Evolutionary conservation across 2,329 filamentous ascomycete species (phyloP).

Genomic region (Colletotrichum sp.): DNA sequence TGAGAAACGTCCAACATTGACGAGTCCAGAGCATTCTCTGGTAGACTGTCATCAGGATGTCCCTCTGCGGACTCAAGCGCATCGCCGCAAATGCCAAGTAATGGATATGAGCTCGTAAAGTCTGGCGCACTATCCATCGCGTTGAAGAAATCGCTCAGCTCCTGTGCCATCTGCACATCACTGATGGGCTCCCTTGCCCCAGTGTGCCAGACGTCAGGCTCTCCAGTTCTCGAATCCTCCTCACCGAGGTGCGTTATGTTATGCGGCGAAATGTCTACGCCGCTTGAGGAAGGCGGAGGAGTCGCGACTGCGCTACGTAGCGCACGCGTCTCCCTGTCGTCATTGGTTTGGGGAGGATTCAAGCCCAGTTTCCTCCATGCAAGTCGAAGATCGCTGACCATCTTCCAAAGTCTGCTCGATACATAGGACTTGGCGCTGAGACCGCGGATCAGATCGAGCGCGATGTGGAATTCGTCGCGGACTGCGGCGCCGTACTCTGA

Average conservation of each 20-base stretch:
- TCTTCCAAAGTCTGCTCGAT: slow-evolving; percentile 6
- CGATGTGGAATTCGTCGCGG: slow-evolving; percentile 10
- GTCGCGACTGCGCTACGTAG: not conserved
- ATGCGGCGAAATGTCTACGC: not conserved
- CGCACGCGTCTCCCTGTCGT: not conserved
- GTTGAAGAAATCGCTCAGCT: slow-evolving; percentile 10
- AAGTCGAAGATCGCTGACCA: slow-evolving; percentile 2
- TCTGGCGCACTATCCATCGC: not conserved
- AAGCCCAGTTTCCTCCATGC: slow-evolving; percentile 5
- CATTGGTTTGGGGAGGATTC: not conserved
- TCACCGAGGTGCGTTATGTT: not conserved
- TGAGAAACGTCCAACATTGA: not conserved
- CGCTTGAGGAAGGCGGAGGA: not conserved
- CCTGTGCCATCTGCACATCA: slow-evolving; percentile 2
- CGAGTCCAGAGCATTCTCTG: not conserved
- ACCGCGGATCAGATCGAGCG: slow-evolving; percentile 8
- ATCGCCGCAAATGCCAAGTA: not conserved
- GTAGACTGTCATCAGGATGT: not conserved
- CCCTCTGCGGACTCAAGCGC: not conserved
- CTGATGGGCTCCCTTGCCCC: not conserved
- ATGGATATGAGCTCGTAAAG: not conserved
- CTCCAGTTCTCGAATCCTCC: not conserved
- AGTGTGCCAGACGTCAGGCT: not conserved
- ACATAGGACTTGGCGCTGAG: slow-evolving; percentile 12
- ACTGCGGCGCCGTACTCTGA: not conserved